A percentile compares a stretch with the other conserved stretches of the same genome.
Conservation (phyloP, 768 basidiomycete genomes). For the Amyloporia xantha region DNA sequence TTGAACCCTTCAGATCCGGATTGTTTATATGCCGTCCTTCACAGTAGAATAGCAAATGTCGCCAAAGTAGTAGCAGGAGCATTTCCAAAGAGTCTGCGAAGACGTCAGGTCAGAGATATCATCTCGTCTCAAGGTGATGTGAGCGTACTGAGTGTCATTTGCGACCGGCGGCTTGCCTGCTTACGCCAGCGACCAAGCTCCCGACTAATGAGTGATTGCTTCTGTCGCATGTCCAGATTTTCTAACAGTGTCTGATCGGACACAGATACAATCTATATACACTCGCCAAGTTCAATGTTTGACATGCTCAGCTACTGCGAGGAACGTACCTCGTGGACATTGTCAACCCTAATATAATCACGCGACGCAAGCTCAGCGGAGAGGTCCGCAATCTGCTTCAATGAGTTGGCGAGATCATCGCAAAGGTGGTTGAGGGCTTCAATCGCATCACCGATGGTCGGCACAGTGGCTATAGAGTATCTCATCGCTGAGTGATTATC, state of each 20-base stretch:
- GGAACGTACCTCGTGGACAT: conserved; percentile 57
- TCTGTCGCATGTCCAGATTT: conserved; percentile 63
- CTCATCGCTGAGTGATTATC: background rate
- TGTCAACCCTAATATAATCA: conserved; percentile 65
- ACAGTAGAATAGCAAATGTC: conserved; percentile 67
- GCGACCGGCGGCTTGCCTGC: conserved; percentile 39
- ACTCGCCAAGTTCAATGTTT: background rate
- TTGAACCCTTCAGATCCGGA: conserved; percentile 37
- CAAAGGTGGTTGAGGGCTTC: conserved; percentile 59
- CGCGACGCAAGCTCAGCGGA: conserved; percentile 65
- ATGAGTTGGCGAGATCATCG: conserved; percentile 48
- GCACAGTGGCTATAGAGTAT: conserved; percentile 51
- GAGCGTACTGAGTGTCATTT: conserved; percentile 53
- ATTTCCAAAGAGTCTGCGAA: conserved; percentile 64
- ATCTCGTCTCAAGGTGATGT: too few species aligned
- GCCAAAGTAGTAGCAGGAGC: conserved; percentile 72
- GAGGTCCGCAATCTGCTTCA: conserved; percentile 64
- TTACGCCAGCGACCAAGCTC: conserved; percentile 45
- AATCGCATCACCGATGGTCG: conserved; percentile 69
- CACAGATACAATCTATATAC: conserved; percentile 42
- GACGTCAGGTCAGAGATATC: background rate
- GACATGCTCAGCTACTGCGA: background rate
- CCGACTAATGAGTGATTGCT: conserved; percentile 56
- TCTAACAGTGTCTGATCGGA: conserved; percentile 51
- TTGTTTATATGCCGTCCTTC: conserved; percentile 31